Evolutionary conservation across 768 basidiomycete species (phyloP), one percentile per base, ranked within the genome.

Genomic region (Ramaria sp.): DNA sequence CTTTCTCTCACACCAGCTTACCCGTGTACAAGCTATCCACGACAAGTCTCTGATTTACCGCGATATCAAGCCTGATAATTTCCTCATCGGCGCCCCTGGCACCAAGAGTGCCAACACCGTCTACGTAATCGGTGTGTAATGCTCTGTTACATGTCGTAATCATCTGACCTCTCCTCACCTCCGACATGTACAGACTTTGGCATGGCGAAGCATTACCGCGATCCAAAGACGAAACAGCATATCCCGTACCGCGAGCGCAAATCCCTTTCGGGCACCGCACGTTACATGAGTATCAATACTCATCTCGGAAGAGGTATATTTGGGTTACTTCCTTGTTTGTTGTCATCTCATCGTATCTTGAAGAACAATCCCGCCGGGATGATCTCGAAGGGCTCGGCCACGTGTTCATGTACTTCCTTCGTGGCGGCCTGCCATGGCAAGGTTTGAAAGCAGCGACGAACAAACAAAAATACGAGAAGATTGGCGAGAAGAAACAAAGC

Each of bases 391-490:
- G 93, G 39, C 74, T 99, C 31, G 95, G 96, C 0, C 96, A 99
- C 69, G 96, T 99, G 46, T 98, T 98, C 75, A 97, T 99, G 90
- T 99, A 99, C 71, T 99, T 99, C 71, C 70, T 99, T 63, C 81
- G 95, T 4, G 95, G 95, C 24, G 92, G 93, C 19, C 78, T 99
- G 56, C 95, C 95, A 27, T 99, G 95, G 95, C 95, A 99, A 69
- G 95, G 95, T 47, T 76, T 99, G 60, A 84, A 94, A 66, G 96
- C 95, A 20, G 93, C 93, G 9, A 99, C 95, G 1, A 98, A 99
- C 78, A 98, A 98, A 74, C 95, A 98, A 70, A 98, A 98, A 74
- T 99, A 99, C 69, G 96, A 99, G 73, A 98, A 98, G 76, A 99
- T 99, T 63, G 96, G 95, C 49, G 96, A 96, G 75, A 98, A 97